Conservation (phyloP, 257 asterid species). For the Ajuga chamaepitys region DNA sequence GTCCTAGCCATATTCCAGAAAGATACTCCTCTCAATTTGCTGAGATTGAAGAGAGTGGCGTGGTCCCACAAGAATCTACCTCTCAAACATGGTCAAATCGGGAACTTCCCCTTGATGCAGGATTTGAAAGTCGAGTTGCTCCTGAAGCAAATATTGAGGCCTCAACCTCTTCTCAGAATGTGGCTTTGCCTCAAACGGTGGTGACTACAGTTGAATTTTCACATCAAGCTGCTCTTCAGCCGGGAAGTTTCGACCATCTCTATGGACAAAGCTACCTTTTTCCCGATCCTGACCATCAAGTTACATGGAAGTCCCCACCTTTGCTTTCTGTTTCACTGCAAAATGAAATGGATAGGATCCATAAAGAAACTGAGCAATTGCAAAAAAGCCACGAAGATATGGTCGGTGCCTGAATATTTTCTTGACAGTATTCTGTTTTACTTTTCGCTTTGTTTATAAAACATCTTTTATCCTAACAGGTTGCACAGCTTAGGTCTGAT, state of each 20-base stretch:
- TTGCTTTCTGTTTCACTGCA: constrained; percentile 25
- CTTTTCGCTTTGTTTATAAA: constrained; percentile 1
- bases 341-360: constrained; percentile 22
- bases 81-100: constrained; percentile 12
- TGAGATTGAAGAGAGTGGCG: constrained; percentile 22
- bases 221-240: constrained; percentile 19
- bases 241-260: constrained; percentile 13
- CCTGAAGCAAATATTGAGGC: constrained; percentile 11
- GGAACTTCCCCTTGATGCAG: constrained; percentile 6
- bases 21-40: constrained; percentile 17
- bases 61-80: constrained; percentile 15
- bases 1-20: constrained; percentile 17
- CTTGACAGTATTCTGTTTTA: constrained; percentile 12
- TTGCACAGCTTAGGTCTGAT: constrained; percentile 34
- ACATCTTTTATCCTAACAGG: constrained; percentile 34
- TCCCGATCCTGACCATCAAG: constrained; percentile 9
- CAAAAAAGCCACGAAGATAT: constrained; percentile 24
- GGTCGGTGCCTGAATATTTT: constrained; percentile 34
- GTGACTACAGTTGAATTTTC: constrained; percentile 11
- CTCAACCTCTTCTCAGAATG: constrained; percentile 11
- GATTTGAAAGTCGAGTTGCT: constrained; percentile 4
- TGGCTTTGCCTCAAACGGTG: constrained; percentile 11
- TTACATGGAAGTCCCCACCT: constrained; percentile 10
- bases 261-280: background rate
- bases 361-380: constrained; percentile 25